Evolutionary conservation across 768 basidiomycete genomes (phyloP), one percentile per base, ranked within the genome.

Genomic region (Podaxis rugospora): DNA sequence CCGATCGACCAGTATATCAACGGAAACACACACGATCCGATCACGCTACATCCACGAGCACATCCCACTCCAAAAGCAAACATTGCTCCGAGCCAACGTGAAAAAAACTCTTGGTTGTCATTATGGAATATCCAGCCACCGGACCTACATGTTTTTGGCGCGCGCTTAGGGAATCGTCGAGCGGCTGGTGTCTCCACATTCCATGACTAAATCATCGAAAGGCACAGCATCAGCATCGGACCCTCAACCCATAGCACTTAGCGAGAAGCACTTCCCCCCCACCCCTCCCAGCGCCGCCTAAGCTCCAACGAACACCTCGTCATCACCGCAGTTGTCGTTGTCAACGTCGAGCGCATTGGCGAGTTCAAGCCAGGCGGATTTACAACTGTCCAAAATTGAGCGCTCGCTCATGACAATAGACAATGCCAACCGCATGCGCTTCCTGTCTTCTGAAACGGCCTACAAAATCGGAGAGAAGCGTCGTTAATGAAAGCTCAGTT

Each of bases 371-470:
- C 64, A 46, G 76, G 72, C 51, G 25, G 52, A 61, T 58, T 72
- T 69, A 64, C 85, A 85, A 61, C 79, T 78, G 58, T 85, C 78
- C 62, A 87, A 70, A 40, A 87, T 71, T 3, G 85, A 83, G 36
- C 71, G 66, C 63, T 86, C 85, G 4, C 75, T 75, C 63, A 85
- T 71, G 47, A 78, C 77, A 54, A 84, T 63, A 5, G 74, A 70
- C 36, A 87, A 63, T 16, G 80, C 83, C 47, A 77, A 62, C 58
- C 74, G 74, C 23, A 82, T 82, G 21, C 80, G 78, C 11, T 57
- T 61, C 72, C 73, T 73, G 32, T 66, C 63, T 2, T 63, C 64
- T 21, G 78, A 74, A 44, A 80, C 67, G 27, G 63, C 70, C 84
- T 84, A 62, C 18, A 66, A 50, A 50, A 59, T 27, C 44, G 25